Percentiles rank a stretch among this genome's conserved stretches.
Evolutionary conservation across 2,329 filamentous ascomycete genomes (phyloP).

Genomic region (Raffaelea arxii): DNA sequence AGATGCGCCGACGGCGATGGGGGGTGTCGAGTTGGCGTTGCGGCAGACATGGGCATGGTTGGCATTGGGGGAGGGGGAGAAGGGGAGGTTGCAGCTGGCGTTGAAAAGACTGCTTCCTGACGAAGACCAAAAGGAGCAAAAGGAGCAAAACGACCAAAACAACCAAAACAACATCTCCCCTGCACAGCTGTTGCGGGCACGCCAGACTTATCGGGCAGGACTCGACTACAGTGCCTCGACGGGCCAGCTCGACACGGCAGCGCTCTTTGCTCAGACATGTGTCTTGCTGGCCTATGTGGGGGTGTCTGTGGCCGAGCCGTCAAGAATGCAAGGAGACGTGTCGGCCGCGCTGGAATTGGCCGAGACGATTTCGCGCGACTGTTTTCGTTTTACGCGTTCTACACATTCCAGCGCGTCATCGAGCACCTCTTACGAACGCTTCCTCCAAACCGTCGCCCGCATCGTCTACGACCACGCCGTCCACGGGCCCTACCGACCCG

Average conservation of each 20-base stretch:
- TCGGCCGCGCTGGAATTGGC: slow-evolving; percentile 34
- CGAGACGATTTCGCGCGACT: slow-evolving; percentile 29
- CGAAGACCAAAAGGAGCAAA: slow-evolving; percentile 19
- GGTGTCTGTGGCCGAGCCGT: slow-evolving; percentile 25
- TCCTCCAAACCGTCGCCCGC: slow-evolving; percentile 58
- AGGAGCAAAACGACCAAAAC: slow-evolving; percentile 8
- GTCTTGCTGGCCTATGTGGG: slow-evolving; percentile 61
- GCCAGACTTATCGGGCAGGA: slow-evolving; percentile 40
- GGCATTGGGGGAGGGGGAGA: slow-evolving; percentile 55
- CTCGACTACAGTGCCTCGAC: slow-evolving; percentile 47
- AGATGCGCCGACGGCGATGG: background rate
- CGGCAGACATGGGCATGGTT: slow-evolving; percentile 60
- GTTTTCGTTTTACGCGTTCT: too few species aligned
- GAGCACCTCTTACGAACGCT: slow-evolving; percentile 43
- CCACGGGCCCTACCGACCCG: slow-evolving; percentile 57
- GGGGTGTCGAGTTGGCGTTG: slow-evolving; percentile 21
- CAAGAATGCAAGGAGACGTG: slow-evolving; percentile 43
- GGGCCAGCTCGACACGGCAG: slow-evolving; percentile 36
- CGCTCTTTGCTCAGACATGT: slow-evolving; percentile 49
- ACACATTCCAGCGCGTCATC: too few species aligned
- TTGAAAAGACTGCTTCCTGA: slow-evolving; percentile 30
- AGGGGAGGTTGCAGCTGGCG: slow-evolving; percentile 23
- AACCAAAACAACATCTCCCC: slow-evolving; percentile 18
- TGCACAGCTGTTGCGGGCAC: slow-evolving; percentile 39
- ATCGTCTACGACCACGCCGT: slow-evolving; percentile 59